These are phyloP conservation scores for Phyllosticta citribraziliensis DNA, from an alignment of 2,329 filamentous ascomycete species.

Conservation along the genomic window DNA sequence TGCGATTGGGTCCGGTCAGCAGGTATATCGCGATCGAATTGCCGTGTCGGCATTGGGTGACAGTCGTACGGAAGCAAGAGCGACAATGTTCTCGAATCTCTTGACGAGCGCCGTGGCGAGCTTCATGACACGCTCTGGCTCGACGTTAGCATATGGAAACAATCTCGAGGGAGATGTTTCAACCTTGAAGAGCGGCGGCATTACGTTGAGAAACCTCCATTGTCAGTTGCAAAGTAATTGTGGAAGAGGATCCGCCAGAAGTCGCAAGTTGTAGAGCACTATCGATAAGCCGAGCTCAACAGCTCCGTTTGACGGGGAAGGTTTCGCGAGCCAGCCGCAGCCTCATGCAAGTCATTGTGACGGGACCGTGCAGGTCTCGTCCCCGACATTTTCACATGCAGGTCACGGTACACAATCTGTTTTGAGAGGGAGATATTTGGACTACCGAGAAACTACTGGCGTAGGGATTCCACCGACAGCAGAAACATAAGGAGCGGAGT, in stretches of 20 bases:
- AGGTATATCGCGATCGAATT: not conserved
- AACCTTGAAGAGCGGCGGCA: constrained; percentile 31
- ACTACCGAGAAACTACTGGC: not conserved
- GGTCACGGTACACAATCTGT: not conserved
- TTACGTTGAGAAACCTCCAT: constrained; percentile 35
- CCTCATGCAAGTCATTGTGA: not conserved
- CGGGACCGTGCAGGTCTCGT: not conserved
- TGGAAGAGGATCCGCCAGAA: not conserved
- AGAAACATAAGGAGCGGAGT: constrained; percentile 3
- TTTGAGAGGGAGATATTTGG: not conserved
- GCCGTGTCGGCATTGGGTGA: no score
- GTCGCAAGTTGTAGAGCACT: not conserved
- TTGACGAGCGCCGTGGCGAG: constrained; percentile 35
- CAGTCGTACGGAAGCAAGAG: constrained; percentile 38
- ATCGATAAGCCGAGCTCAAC: not conserved
- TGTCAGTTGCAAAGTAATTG: not conserved
- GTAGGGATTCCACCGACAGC: not conserved
- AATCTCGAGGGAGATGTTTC: not conserved
- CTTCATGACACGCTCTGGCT: constrained; percentile 29
- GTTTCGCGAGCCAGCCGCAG: not conserved
- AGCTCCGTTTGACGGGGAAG: not conserved
- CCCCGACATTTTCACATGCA: not conserved
- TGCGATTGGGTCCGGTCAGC: not conserved
- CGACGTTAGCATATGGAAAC: not conserved
- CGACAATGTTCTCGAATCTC: constrained; percentile 47